phyloP scores from a whole-genome alignment of 768 basidiomycete species.

The Porphyrellus cyaneotinctus region DNA sequence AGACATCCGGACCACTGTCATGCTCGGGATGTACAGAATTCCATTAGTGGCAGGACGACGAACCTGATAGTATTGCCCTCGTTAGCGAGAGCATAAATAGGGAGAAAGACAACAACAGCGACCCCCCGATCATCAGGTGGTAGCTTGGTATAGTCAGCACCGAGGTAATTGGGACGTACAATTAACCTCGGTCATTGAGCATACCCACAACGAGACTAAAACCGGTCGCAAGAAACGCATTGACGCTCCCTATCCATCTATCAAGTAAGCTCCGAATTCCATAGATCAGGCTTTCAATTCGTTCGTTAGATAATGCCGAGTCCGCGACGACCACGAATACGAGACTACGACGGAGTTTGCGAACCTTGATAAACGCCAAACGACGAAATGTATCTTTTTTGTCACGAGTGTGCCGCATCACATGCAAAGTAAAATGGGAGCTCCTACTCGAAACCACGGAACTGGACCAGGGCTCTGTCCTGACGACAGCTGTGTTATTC shows the following conservation, averaged over 20 bases:
- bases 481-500: background rate
- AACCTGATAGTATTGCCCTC: constrained; percentile 24
- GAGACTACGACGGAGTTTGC: background rate
- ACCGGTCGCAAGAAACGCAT: constrained; percentile 38
- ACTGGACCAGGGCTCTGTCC: constrained; percentile 29
- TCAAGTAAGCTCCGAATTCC: background rate
- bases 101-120: constrained; percentile 38
- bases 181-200: constrained; percentile 50
- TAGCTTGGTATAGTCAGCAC: constrained; percentile 30
- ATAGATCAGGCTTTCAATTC: constrained; percentile 17
- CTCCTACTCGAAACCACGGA: constrained; percentile 32
- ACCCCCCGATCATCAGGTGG: constrained; percentile 42
- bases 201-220: constrained; percentile 41
- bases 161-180: constrained; percentile 25
- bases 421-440: background rate
- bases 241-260: constrained; percentile 46
- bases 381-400: constrained; percentile 30
- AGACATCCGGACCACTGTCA: constrained; percentile 34
- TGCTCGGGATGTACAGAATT: constrained; percentile 41
- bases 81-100: constrained; percentile 45
- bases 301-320: constrained; percentile 10
- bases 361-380: constrained; percentile 42
- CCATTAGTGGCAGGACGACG: constrained; percentile 27
- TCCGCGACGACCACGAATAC: constrained; percentile 16
- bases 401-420: background rate